Conservation (phyloP, 495 filamentous ascomycete genomes). For the Trichoderma asperelloides region DNA sequence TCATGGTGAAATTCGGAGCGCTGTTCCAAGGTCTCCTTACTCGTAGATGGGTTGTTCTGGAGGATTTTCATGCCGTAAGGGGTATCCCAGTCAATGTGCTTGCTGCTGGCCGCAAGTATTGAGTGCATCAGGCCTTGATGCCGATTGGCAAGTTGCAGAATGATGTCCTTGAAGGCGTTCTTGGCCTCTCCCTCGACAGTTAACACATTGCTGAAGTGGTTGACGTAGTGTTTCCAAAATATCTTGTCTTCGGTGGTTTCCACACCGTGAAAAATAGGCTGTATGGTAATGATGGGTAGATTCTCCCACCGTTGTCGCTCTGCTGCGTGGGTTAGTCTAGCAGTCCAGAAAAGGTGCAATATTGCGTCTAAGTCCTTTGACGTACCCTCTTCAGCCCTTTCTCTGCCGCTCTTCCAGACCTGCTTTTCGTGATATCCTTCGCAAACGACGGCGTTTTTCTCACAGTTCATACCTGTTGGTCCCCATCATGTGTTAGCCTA, state of each 20-base stretch:
- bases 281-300: slow-evolving; percentile 56
- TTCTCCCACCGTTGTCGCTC: slow-evolving; percentile 33
- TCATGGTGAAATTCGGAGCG: slow-evolving; percentile 51
- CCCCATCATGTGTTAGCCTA: background rate
- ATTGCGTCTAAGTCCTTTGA: background rate
- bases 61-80: slow-evolving; percentile 40
- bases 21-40: slow-evolving; percentile 31
- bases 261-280: slow-evolving; percentile 72
- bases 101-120: slow-evolving; percentile 75
- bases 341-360: slow-evolving; percentile 5
- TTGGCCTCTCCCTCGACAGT: slow-evolving; percentile 76
- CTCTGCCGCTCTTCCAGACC: slow-evolving; percentile 76
- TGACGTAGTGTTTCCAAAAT: slow-evolving; percentile 81
- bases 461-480: slow-evolving; percentile 67
- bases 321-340: slow-evolving; percentile 24
- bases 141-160: slow-evolving; percentile 75
- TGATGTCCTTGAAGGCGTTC: slow-evolving; percentile 83
- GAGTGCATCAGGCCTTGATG: slow-evolving; percentile 90
- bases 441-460: slow-evolving; percentile 88
- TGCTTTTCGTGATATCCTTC: slow-evolving; percentile 89
- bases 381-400: slow-evolving; percentile 67
- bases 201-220: slow-evolving; percentile 68
- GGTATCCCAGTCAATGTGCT: slow-evolving; percentile 57
- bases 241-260: slow-evolving; percentile 77
- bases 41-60: slow-evolving; percentile 31